Evolutionary conservation across 2,329 filamentous ascomycete species (phyloP), one percentile per base, ranked within the genome.

Genomic region (Fusarium burgessii): DNA sequence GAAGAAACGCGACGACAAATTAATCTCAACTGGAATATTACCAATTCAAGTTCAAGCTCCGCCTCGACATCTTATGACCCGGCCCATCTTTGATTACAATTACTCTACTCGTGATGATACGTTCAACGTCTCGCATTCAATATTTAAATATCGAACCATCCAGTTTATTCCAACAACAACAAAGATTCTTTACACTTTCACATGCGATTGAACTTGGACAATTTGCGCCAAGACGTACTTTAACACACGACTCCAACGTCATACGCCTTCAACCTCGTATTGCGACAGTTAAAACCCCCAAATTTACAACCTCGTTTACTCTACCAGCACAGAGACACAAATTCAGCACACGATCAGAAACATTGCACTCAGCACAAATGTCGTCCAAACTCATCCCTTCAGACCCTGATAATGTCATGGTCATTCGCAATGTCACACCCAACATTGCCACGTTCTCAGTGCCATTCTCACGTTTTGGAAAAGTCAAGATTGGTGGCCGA

Each of bases 331-430:
- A 46, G 6, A 49, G 25, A 18, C 60, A 46, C 40, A 35, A 52
- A n/a, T 74, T 70, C 25, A 58, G 62, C 14, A 70, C 65, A 33
- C 63, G 65, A 20, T 41, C 58, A 59, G 46, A 57, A 46, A 35
- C 58, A 29, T 40, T 23, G 13, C 33, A 27, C 15, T 56, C 56
- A 35, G 20, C 72, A 74, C 77, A 57, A 72, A 91, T 91, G 89
- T 88, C 89, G 59, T 84, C 85, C 11, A 87, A 90, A 76, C 87
- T 93, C 59, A 87, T 93, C 61, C 91, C 92, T 7, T 76, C 83
- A 18, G 91, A 95, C 75, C 94, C 95, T 15, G 88, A 90, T 20
- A 89, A 93, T 77, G 91, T 96, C 70, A 97, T 97, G 92, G 93
- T 97, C 67, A 95, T 97, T 77, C 93, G 95, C 70, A 88, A 94